Evolutionary conservation across 2,329 filamentous ascomycete genomes (phyloP), one percentile per base, ranked within the genome.

Genomic region (Pyrenophora tritici-repentis): DNA sequence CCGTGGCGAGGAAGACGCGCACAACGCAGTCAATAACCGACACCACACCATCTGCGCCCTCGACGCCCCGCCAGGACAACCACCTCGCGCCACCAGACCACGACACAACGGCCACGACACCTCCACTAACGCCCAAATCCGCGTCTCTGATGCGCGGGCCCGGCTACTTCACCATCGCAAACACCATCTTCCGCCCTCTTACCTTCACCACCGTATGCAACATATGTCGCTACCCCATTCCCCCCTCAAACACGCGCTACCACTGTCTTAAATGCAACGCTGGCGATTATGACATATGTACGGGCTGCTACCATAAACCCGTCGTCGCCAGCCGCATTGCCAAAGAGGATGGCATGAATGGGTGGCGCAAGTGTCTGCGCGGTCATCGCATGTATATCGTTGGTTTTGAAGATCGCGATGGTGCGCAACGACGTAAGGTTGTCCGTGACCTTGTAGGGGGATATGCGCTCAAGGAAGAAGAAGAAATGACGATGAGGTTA

Each of bases 211-310:
- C 87, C 1, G 81, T 84, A 31, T 97, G 92, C 74, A 90, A 94
- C 65, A 78, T 91, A 44, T 97, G 92, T 73, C 83, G 81, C 37
- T 82, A 86, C 41, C 78, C 84, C 1, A 95, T 97, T 52, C 80
- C 85, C 2, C 86, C 90, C 0, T 83, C 81, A 0, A 81, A 85
- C 43, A 83, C 83, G 5, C 83, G 91, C 12, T 91, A 88, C 61
- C 93, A 97, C 74, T 97, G 93, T 73, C 86, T 85, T 41, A 77
- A 81, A 43, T 96, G 91, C 72, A 85, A 84, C 43, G 78, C 82
- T 24, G 91, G 91, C n/a, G 89, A 95, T 70, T 96, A 94, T 71
- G 90, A 97, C 62, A 83, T 96, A 40, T 97, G 92, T 75, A 80
- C 80, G 14, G 78, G 81, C 3, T 97, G 92, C 78, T 97, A 97